Percentiles rank a stretch among this genome's conserved stretches.
Conservation (phyloP, 495 filamentous ascomycete genomes). For the Hypomontagnella monticulosa region DNA sequence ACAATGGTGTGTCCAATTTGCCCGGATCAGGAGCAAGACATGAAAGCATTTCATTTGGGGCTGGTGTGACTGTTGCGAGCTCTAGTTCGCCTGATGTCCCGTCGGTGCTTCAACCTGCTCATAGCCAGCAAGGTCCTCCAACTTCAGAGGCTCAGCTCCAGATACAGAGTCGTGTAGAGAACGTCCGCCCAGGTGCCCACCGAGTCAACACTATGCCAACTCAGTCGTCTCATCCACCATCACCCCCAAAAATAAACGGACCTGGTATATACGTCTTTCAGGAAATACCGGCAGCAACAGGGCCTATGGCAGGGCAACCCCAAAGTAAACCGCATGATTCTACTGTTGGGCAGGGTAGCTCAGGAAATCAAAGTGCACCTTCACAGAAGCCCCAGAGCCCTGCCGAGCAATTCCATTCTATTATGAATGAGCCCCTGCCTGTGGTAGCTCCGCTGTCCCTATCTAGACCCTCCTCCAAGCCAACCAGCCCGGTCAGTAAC, state of each 20-base stretch:
- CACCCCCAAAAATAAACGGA: slow-evolving; percentile 23
- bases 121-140: slow-evolving; percentile 26
- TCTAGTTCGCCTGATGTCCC: slow-evolving; percentile 39
- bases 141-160: background rate
- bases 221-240: slow-evolving; percentile 13
- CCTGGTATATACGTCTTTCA: slow-evolving; percentile 37
- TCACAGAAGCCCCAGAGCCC: slow-evolving; percentile 4
- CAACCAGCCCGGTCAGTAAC: slow-evolving; percentile 20
- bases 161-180: background rate
- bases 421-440: slow-evolving; percentile 13
- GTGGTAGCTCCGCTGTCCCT: slow-evolving; percentile 24
- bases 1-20: background rate
- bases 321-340: slow-evolving; percentile 7
- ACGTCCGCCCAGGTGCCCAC: slow-evolving; percentile 20
- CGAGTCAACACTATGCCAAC: slow-evolving; percentile 37
- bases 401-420: slow-evolving; percentile 10
- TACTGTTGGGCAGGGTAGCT: background rate
- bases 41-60: slow-evolving; percentile 29
- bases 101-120: slow-evolving; percentile 51
- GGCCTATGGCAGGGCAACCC: slow-evolving; percentile 2
- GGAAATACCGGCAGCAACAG: slow-evolving; percentile 17
- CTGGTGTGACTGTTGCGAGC: background rate
- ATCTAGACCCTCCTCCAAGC: slow-evolving; percentile 29
- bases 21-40: slow-evolving; percentile 40
- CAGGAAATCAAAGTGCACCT: background rate